These are phyloP conservation scores for Leccinellum albellum DNA, from an alignment of 768 basidiomycete genomes.

Conservation along the genomic window DNA sequence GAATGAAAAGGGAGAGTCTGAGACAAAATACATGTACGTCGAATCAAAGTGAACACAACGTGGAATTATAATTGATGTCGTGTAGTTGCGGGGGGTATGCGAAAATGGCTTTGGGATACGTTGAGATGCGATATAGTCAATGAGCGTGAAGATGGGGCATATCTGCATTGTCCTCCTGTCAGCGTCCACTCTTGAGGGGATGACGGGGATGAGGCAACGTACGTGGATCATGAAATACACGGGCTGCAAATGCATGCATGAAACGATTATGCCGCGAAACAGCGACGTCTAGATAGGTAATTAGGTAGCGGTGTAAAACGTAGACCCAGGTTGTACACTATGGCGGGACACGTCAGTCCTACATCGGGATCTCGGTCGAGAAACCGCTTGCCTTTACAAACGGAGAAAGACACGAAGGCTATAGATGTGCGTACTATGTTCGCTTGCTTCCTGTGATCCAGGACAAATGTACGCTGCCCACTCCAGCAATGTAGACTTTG, in stretches of 20 bases:
- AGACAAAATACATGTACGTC: slow-evolving; percentile 10
- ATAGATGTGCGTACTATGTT: slow-evolving; percentile 15
- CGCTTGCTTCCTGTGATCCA: slow-evolving; percentile 60
- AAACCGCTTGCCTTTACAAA: slow-evolving; percentile 25
- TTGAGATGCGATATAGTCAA: slow-evolving; percentile 20
- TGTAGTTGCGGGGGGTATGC: slow-evolving; percentile 29
- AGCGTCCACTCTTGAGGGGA: background rate
- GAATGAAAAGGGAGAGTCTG: slow-evolving; percentile 4
- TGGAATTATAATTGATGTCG: slow-evolving; percentile 23
- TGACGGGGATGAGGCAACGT: background rate
- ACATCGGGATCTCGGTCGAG: background rate
- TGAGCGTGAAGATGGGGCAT: slow-evolving; percentile 25
- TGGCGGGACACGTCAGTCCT: slow-evolving; percentile 1
- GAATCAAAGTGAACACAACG: slow-evolving; percentile 19
- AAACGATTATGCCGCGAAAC: slow-evolving; percentile 28
- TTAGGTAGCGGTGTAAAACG: slow-evolving; percentile 26
- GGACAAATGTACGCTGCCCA: slow-evolving; percentile 75
- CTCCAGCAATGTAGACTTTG: slow-evolving; percentile 67
- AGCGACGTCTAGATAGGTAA: slow-evolving; percentile 19
- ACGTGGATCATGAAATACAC: slow-evolving; percentile 30
- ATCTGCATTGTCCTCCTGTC: slow-evolving; percentile 15
- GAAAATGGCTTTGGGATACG: slow-evolving; percentile 14
- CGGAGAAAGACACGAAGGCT: slow-evolving; percentile 1
- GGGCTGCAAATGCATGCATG: slow-evolving; percentile 21
- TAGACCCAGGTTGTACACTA: slow-evolving; percentile 29